Conservation (phyloP, 306 rosid species). For the Canavalia gladiata region DNA sequence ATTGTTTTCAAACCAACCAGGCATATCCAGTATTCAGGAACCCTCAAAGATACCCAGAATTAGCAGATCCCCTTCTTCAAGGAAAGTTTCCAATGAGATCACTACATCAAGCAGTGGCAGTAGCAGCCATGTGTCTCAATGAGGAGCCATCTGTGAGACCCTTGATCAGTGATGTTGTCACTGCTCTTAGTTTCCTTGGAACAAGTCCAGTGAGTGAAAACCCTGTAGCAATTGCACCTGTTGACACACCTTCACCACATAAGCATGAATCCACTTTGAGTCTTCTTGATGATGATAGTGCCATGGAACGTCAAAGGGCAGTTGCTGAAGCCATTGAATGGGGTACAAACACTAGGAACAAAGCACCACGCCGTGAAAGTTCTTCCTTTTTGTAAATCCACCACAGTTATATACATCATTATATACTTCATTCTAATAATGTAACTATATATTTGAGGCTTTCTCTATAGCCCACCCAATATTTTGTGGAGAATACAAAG, state of each 20-base stretch:
- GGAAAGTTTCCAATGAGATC: constrained; percentile 66
- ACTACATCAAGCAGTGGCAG: constrained; percentile 88
- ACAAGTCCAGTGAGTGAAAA: constrained; percentile 40
- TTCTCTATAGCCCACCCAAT: not conserved
- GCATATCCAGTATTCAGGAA: constrained; percentile 79
- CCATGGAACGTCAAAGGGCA: constrained; percentile 67
- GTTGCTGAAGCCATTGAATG: constrained; percentile 93
- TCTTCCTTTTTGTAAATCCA: constrained; percentile 57
- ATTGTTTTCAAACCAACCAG: constrained; percentile 45
- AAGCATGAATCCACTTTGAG: not conserved
- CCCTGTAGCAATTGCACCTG: not conserved
- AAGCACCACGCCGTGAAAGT: constrained; percentile 45
- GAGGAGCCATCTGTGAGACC: constrained; percentile 87
- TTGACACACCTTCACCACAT: constrained; percentile 51
- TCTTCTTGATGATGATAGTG: constrained; percentile 50
- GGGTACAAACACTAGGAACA: constrained; percentile 74
- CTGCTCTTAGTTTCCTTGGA: constrained; percentile 86
- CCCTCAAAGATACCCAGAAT: constrained; percentile 55
- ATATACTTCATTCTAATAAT: not conserved
- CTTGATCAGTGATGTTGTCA: constrained; percentile 82
- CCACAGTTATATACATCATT: not conserved
- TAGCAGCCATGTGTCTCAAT: constrained; percentile 94
- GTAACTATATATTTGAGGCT: not conserved
- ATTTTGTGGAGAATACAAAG: not conserved
- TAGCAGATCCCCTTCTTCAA: constrained; percentile 75